Percentiles rank a stretch among this genome's conserved stretches.
phyloP scores from a whole-genome alignment of 768 basidiomycete genomes.

The Leccinum uliginosum region DNA sequence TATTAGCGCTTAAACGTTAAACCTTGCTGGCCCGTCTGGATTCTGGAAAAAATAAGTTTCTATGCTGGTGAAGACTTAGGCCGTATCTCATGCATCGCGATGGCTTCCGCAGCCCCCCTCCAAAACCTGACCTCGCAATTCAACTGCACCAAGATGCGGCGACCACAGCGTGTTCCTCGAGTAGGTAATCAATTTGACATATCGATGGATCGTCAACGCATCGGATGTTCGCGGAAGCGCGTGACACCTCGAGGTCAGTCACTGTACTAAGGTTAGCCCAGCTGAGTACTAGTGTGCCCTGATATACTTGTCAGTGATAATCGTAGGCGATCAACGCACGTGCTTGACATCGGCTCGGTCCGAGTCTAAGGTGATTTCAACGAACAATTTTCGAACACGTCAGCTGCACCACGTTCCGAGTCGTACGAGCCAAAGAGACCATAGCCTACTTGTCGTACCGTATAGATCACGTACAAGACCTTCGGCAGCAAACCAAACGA shows the following conservation, averaged over 20 bases:
- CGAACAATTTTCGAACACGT: conserved; percentile 42
- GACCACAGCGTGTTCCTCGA: conserved; percentile 46
- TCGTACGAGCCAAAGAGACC: conserved; percentile 31
- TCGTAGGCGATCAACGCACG: conserved; percentile 20
- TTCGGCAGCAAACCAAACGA: too few relatives aligned
- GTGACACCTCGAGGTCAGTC: conserved; percentile 38
- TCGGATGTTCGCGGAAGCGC: conserved; percentile 36
- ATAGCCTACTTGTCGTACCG: too few relatives aligned
- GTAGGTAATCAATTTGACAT: conserved; percentile 52
- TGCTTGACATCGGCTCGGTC: conserved; percentile 53
- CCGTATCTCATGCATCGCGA: background rate
- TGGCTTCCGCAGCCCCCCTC: conserved; percentile 7
- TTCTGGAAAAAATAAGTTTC: background rate
- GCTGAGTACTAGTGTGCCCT: conserved; percentile 3
- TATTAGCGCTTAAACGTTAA: too few relatives aligned
- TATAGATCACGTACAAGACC: conserved; percentile 68
- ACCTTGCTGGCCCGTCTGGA: background rate
- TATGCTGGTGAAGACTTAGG: background rate
- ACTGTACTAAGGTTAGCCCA: too few relatives aligned
- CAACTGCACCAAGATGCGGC: conserved; percentile 54
- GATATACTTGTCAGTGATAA: background rate
- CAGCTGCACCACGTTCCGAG: conserved; percentile 43
- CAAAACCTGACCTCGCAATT: conserved; percentile 47
- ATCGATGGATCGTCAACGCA: conserved; percentile 49
- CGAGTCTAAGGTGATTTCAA: too few relatives aligned